phyloP scores from a whole-genome alignment of 2,329 filamentous ascomycete genomes.

The Neophaeococcomyces mojaviensis region DNA sequence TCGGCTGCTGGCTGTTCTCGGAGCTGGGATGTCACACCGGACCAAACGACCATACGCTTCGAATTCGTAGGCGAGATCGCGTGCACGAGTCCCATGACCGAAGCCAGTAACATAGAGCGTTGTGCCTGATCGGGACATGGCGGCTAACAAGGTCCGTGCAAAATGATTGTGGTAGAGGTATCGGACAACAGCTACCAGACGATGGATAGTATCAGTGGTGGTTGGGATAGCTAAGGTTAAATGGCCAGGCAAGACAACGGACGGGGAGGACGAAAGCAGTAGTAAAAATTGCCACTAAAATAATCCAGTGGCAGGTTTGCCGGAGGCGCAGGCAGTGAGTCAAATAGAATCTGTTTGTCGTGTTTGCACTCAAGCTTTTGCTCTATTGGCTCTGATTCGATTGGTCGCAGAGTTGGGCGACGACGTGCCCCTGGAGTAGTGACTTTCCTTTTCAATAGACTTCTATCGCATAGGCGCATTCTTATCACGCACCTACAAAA shows the following conservation, averaged over 20 bases:
- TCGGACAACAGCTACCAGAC: neutral
- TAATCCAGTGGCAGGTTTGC: too few species aligned
- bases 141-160: too few species aligned
- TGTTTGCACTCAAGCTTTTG: neutral
- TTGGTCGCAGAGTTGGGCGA: conserved; percentile 1
- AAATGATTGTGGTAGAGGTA: neutral
- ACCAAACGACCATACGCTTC: conserved; percentile 99
- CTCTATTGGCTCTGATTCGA: neutral
- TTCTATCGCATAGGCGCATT: neutral
- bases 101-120: conserved; percentile 99
- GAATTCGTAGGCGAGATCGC: conserved; percentile 99
- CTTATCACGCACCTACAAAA: neutral
- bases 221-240: neutral
- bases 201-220: neutral
- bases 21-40: conserved; percentile 95
- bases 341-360: too few species aligned
- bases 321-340: too few species aligned
- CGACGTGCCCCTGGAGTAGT: conserved; percentile 1
- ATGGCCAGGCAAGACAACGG: neutral
- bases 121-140: conserved; percentile 61
- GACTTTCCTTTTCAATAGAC: neutral
- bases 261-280: too few species aligned
- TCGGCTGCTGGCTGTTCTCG: conserved; percentile 84
- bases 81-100: conserved; percentile 94
- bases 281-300: too few species aligned